These are phyloP conservation scores for Globisporangium emineosum DNA, from an alignment of 352 stramenopile species.

Conservation along the genomic window DNA sequence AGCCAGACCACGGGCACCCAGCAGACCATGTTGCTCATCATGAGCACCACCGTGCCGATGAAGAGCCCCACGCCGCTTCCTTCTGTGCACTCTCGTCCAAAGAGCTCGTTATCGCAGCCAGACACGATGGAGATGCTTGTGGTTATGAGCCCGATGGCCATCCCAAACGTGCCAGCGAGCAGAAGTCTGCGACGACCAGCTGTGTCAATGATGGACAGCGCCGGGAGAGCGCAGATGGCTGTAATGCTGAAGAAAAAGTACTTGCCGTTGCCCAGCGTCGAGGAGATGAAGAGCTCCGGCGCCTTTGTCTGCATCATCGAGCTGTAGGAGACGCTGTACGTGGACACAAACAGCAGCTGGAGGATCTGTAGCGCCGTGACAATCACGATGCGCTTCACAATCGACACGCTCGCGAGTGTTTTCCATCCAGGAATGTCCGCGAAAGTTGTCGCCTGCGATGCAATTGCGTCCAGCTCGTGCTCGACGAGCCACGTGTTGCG, in stretches of 20 bases:
- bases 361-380: conserved; percentile 35
- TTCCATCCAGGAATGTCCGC: conserved; percentile 9
- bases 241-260: conserved; percentile 30
- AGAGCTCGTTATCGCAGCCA: conserved; percentile 31
- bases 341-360: conserved; percentile 24
- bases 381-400: conserved; percentile 25
- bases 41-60: conserved; percentile 30
- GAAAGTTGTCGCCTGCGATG: conserved; percentile 17
- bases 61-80: conserved; percentile 36
- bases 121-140: conserved; percentile 31
- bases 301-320: conserved; percentile 31
- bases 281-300: conserved; percentile 23
- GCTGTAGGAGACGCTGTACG: background rate
- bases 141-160: conserved; percentile 39
- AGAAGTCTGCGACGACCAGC: conserved; percentile 35
- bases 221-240: conserved; percentile 32
- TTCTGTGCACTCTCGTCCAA: conserved; percentile 24
- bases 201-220: conserved; percentile 36
- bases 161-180: conserved; percentile 36
- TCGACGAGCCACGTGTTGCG: conserved; percentile 24
- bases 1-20: conserved; percentile 53
- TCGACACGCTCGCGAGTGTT: conserved; percentile 21
- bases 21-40: conserved; percentile 41
- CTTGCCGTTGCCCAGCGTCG: conserved; percentile 33
- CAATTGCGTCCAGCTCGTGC: conserved; percentile 30